phyloP scores from a whole-genome alignment of 139 green algal species.

The Volvox reticuliferus region DNA sequence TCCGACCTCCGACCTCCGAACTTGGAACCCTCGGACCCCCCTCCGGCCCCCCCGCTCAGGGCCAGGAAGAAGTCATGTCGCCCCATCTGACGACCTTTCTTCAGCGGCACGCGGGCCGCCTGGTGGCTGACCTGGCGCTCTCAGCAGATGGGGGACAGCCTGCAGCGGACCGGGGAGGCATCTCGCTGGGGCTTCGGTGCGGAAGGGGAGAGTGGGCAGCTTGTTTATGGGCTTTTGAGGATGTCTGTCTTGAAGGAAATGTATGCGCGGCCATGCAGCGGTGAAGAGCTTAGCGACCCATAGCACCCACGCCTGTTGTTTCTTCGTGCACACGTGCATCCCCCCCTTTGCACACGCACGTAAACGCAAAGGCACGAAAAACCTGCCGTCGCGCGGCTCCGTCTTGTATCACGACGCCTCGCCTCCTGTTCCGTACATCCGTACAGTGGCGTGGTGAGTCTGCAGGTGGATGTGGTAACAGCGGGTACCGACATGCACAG shows the following conservation, averaged over 20 bases:
- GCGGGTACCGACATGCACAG: slow-evolving; percentile 74
- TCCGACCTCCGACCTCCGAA: neutral
- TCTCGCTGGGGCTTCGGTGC: slow-evolving; percentile 63
- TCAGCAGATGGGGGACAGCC: slow-evolving; percentile 77
- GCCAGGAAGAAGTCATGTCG: slow-evolving; percentile 63
- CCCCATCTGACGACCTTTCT: slow-evolving; percentile 65
- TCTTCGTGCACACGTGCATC: too few relatives aligned
- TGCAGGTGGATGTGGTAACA: slow-evolving; percentile 69
- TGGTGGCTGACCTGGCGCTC: slow-evolving; percentile 68
- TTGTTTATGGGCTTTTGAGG: too few relatives aligned
- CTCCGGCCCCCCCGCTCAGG: slow-evolving; percentile 34
- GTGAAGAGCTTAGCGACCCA: too few relatives aligned
- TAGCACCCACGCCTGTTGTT: too few relatives aligned
- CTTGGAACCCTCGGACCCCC: too few relatives aligned
- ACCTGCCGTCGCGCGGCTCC: too few relatives aligned
- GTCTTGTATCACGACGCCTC: too few relatives aligned
- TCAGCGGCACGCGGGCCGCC: slow-evolving; percentile 48
- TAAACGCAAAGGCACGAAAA: too few relatives aligned
- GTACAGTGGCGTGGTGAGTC: slow-evolving; percentile 59
- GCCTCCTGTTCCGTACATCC: neutral
- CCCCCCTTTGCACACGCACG: too few relatives aligned
- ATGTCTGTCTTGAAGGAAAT: too few relatives aligned
- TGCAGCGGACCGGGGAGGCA: slow-evolving; percentile 47
- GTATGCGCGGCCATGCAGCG: too few relatives aligned
- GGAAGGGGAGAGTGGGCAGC: neutral